phyloP scores from a whole-genome alignment of 805 yeast genomes.

The Diddensiella santjacobensis region DNA sequence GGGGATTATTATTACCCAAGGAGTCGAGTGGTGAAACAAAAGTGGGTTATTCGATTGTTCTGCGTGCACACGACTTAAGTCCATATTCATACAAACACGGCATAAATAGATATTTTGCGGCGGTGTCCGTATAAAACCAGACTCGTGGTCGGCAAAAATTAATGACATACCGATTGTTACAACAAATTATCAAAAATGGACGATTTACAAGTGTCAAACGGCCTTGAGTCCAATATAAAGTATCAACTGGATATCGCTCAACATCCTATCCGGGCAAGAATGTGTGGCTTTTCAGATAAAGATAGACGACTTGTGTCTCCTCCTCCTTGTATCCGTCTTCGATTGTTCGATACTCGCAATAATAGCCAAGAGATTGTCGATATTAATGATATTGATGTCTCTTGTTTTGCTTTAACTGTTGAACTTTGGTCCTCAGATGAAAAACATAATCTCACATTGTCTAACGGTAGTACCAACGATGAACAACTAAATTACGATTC shows the following conservation, averaged over 20 bases:
- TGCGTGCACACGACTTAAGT: too few species aligned
- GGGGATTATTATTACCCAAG: too few species aligned
- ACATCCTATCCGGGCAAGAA: conserved; percentile 44
- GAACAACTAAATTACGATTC: neutral
- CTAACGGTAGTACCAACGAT: conserved; percentile 7
- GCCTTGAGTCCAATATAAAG: conserved; percentile 1
- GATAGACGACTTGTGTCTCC: conserved; percentile 33
- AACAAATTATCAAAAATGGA: too few species aligned
- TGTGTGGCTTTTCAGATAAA: conserved; percentile 46
- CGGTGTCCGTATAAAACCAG: too few species aligned
- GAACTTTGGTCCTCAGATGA: conserved; percentile 42
- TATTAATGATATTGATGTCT: conserved; percentile 31
- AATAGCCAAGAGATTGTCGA: conserved; percentile 28
- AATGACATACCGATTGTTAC: too few species aligned
- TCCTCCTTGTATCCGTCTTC: conserved; percentile 31
- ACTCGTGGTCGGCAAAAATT: too few species aligned
- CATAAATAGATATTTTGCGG: too few species aligned
- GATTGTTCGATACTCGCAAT: conserved; percentile 19
- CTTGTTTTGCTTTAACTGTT: conserved; percentile 37
- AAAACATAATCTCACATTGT: conserved; percentile 24
- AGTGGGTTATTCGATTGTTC: too few species aligned
- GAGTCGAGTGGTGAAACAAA: too few species aligned
- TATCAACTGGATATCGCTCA: conserved; percentile 35
- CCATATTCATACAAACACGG: too few species aligned
- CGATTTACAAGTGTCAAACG: too few species aligned